phyloP scores from a whole-genome alignment of 1,284 basidiomycete genomes.

The Exsudoporus floridanus region DNA sequence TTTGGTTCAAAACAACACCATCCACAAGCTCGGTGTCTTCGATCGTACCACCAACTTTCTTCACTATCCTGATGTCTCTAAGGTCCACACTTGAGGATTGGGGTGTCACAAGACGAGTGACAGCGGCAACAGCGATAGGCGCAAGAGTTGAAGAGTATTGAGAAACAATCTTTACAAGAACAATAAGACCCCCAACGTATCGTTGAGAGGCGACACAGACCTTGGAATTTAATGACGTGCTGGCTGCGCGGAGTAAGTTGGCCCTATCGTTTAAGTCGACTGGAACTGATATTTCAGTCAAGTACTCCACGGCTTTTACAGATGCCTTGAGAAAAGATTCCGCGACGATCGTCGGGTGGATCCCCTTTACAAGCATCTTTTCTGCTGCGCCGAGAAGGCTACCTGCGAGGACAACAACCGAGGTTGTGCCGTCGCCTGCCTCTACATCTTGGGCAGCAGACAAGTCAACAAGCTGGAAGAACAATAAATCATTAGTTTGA shows the following conservation, averaged over 20 bases:
- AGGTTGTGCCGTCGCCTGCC: slow-evolving; percentile 99
- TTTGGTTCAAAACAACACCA: slow-evolving; percentile 95
- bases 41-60: slow-evolving; percentile 98
- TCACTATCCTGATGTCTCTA: slow-evolving; percentile 93
- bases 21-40: slow-evolving; percentile 98
- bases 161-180: slow-evolving; percentile 80
- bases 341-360: slow-evolving; percentile 97
- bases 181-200: slow-evolving; percentile 8
- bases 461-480: slow-evolving; percentile 84
- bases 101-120: slow-evolving; percentile 83
- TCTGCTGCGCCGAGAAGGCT: slow-evolving; percentile 92
- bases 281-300: slow-evolving; percentile 91
- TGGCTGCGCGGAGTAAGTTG: slow-evolving; percentile 87
- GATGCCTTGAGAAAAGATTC: slow-evolving; percentile 95
- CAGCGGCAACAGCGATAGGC: slow-evolving; percentile 96
- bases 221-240: slow-evolving; percentile 96
- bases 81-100: slow-evolving; percentile 95
- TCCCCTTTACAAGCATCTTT: slow-evolving; percentile 95
- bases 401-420: slow-evolving; percentile 96
- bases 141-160: slow-evolving; percentile 98
- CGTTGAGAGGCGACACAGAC: slow-evolving; percentile 39
- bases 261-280: slow-evolving; percentile 90
- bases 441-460: slow-evolving; percentile 98
- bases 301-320: slow-evolving; percentile 89
- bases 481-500: slow-evolving; percentile 10